Base-by-base conservation (phyloP, 1,284 basidiomycete genomes). In the Anthracocystis walkeri region DNA sequence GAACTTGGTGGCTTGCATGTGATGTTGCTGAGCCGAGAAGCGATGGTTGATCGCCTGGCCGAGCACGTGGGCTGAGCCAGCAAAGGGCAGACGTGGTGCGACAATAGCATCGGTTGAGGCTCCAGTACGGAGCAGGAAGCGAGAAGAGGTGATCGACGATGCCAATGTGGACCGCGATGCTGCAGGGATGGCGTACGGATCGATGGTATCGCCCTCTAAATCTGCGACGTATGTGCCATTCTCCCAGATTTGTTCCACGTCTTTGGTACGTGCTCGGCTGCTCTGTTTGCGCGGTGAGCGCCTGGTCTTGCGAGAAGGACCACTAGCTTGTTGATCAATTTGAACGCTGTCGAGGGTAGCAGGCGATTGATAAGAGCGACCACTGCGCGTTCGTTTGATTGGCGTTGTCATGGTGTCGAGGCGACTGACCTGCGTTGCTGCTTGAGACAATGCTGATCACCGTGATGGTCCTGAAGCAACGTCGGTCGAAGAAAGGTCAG, bases 351-450 rank as follows among this genome's bases (percentile, higher is more conserved):
- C 12, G 7, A 20, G 8, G 3, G 29, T 41, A 7, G 45, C 44
- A 7, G 35, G 21, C 23, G 33, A 25, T 7, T 16, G 8, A 10
- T 50, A 21, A 12, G 27, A 27, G n/a, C 12, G 12, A 20, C 20
- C 50, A 23, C 49, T 48, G 40, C 29, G n/a, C 8, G 42, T 20
- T 14, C 56, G 42, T 25, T 58, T 65, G 44, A 51, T 51, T n/a
- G 56, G 58, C 7, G 38, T 18, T 7, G 58, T 56, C 63, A 65
- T 45, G 25, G 42, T 49, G 35, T 59, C 44, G 44, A 16, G 44
- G 4, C 44, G 14, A 16, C 4, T 23, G 44, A 45, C 21, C 16
- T 38, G 12, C 35, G 35, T 29, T 29, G 29, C 29, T 29, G 29
- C 29, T n/a, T n/a, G n/a, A n/a, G n/a, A n/a, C n/a, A n/a, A n/a